These are phyloP conservation scores for Xerophyta viscosa DNA, from an alignment of 106 monocot genomes.

Conservation along the genomic window DNA sequence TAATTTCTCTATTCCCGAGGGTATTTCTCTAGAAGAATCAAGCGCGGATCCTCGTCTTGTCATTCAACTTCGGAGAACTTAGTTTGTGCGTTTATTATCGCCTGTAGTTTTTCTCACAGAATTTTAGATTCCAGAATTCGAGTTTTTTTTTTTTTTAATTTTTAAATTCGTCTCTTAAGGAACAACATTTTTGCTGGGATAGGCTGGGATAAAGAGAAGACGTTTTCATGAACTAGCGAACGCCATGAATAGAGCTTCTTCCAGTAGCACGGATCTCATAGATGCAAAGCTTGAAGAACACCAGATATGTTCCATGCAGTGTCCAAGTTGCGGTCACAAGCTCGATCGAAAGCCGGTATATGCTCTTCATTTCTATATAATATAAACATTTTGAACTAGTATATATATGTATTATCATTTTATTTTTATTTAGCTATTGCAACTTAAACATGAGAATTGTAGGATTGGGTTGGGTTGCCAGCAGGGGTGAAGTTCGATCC, in stretches of 20 bases:
- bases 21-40: neutral
- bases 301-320: constrained; percentile 50
- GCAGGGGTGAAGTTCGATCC: constrained; percentile 93
- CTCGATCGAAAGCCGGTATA: constrained; percentile 50
- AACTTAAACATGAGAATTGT: neutral
- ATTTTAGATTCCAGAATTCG: no score
- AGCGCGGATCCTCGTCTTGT: no score
- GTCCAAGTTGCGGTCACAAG: constrained; percentile 76
- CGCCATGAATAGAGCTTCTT: constrained; percentile 33
- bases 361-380: no score
- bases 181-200: neutral
- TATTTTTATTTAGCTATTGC: neutral
- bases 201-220: neutral
- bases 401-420: neutral
- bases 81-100: no score
- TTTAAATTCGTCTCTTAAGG: neutral
- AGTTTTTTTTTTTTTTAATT: no score
- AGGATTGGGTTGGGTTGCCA: constrained; percentile 76
- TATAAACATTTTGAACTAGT: neutral
- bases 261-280: constrained; percentile 44
- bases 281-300: constrained; percentile 83
- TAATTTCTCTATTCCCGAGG: neutral
- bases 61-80: no score
- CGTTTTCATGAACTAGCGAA: constrained; percentile 9
- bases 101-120: no score